These are phyloP conservation scores for Glycine tomentella DNA, from an alignment of 306 rosid species.

Conservation along the genomic window DNA sequence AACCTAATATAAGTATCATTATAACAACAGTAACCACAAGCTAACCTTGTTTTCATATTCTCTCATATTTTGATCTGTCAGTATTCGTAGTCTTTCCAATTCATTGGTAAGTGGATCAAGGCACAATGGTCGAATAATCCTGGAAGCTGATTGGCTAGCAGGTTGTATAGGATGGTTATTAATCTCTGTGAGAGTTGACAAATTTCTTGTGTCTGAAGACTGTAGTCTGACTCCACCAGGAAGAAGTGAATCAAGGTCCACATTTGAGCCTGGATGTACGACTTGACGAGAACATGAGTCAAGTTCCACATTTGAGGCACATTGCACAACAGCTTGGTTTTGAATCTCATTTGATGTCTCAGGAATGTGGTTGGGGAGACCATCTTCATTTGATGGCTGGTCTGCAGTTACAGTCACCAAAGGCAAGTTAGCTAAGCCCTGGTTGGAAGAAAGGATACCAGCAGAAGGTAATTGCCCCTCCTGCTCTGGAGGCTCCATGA, in stretches of 20 bases:
- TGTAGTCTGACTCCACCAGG: slow-evolving; percentile 44
- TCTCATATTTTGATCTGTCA: slow-evolving; percentile 49
- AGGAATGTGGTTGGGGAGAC: slow-evolving; percentile 33
- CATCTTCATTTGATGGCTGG: slow-evolving; percentile 35
- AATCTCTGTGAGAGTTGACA: slow-evolving; percentile 48
- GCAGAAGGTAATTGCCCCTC: slow-evolving; percentile 35
- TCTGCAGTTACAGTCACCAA: slow-evolving; percentile 32
- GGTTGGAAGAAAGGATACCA: slow-evolving; percentile 46
- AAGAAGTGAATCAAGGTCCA: slow-evolving; percentile 37
- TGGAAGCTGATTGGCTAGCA: slow-evolving; percentile 48
- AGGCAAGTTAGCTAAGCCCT: slow-evolving; percentile 36
- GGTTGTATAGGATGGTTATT: slow-evolving; percentile 57
- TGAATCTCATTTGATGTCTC: slow-evolving; percentile 44
- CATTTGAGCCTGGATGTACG: slow-evolving; percentile 42
- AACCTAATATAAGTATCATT: slow-evolving; percentile 19
- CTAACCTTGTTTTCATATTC: slow-evolving; percentile 64
- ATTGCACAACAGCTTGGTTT: slow-evolving; percentile 41
- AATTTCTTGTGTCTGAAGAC: slow-evolving; percentile 49
- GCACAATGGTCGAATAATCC: slow-evolving; percentile 31
- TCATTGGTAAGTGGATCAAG: slow-evolving; percentile 72
- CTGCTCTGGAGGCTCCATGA: slow-evolving; percentile 43
- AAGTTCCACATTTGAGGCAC: slow-evolving; percentile 36
- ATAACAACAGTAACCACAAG: slow-evolving; percentile 32
- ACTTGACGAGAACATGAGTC: slow-evolving; percentile 36
- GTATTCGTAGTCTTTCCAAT: slow-evolving; percentile 61